Percentiles rank a stretch among this genome's conserved stretches.
Evolutionary conservation across 1,284 basidiomycete genomes (phyloP).

Genomic region (Polyporus tsugae): DNA sequence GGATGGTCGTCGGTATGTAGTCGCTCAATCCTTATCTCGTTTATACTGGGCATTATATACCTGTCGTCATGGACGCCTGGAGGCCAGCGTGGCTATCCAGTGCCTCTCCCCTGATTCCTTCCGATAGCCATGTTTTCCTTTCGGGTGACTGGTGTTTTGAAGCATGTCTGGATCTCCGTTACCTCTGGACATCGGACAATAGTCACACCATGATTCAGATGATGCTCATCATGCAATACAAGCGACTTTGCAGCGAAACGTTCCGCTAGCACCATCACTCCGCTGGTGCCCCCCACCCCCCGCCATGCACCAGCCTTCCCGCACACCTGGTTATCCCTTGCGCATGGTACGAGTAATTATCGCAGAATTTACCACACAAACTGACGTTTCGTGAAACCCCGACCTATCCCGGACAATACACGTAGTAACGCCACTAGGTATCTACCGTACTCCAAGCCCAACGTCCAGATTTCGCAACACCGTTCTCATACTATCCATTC

Average conservation of each 20-base stretch:
- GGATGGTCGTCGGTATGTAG: not conserved
- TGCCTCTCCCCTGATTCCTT: not conserved
- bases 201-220: not conserved
- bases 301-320: not conserved
- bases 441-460: not conserved
- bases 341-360: not conserved
- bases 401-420: not conserved
- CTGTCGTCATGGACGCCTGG: not conserved
- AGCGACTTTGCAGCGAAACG: not conserved
- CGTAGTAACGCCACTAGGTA: not conserved
- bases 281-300: not conserved
- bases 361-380: not conserved
- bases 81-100: not conserved
- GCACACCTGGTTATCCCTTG: not conserved
- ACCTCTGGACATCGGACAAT: not conserved
- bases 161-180: not conserved
- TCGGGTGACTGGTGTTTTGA: not conserved
- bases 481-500: not conserved
- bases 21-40: not conserved
- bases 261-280: not conserved
- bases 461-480: not conserved
- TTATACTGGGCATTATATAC: not conserved
- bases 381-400: not conserved
- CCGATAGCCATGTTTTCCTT: not conserved
- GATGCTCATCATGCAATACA: not conserved